These are phyloP conservation scores for Pseudofabraea citricarpa DNA, from an alignment of 2,329 filamentous ascomycete species.

Conservation along the genomic window DNA sequence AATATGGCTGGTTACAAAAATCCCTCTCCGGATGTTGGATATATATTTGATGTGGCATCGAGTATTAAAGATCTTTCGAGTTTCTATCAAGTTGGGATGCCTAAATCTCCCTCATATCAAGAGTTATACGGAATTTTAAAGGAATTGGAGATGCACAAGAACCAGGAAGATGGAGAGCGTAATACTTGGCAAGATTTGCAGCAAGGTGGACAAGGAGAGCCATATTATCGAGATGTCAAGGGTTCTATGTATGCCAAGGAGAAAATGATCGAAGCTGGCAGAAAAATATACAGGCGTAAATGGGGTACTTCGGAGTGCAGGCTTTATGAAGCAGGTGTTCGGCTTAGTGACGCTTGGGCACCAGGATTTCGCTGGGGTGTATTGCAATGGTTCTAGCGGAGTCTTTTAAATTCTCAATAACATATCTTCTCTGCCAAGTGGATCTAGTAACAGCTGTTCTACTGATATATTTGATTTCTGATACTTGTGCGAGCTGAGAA, in stretches of 20 bases:
- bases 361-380: too few relatives aligned
- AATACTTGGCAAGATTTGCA: neutral
- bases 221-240: too few relatives aligned
- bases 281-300: neutral
- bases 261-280: neutral
- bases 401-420: too few relatives aligned
- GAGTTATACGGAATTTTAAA: neutral
- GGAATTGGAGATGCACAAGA: neutral
- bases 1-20: neutral
- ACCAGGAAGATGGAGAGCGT: neutral
- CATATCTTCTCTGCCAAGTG: too few relatives aligned
- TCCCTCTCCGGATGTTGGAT: neutral
- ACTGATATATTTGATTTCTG: too few relatives aligned
- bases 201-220: too few relatives aligned
- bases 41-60: constrained; percentile 15
- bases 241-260: neutral
- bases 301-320: neutral
- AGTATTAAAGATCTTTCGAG: neutral
- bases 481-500: too few relatives aligned
- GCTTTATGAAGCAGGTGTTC: too few relatives aligned
- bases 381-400: too few relatives aligned
- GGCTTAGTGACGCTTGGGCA: too few relatives aligned
- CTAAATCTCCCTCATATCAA: neutral
- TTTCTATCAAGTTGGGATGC: neutral
- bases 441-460: too few relatives aligned